Percentiles rank a stretch among this genome's conserved stretches.
These are phyloP conservation scores for Vinca minor DNA, from an alignment of 257 asterid species.

Conservation along the genomic window DNA sequence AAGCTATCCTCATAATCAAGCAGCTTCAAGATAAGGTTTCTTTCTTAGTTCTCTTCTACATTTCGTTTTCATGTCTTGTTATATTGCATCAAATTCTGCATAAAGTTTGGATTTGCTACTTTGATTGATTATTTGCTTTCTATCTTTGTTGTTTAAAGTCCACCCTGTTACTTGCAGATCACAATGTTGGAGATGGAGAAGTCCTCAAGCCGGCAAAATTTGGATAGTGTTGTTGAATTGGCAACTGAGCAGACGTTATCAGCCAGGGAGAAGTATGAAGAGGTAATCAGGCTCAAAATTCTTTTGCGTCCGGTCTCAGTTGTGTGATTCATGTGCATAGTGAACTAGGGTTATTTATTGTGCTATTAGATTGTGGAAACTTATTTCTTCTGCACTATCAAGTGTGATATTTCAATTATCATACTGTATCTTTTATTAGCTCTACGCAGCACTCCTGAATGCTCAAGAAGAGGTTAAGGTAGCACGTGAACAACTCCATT, in stretches of 20 bases:
- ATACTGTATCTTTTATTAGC: slow-evolving; percentile 36
- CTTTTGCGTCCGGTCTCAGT: slow-evolving; percentile 11
- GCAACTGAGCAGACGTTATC: slow-evolving; percentile 55
- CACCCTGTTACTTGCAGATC: slow-evolving; percentile 37
- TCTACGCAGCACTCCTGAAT: slow-evolving; percentile 50
- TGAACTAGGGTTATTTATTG: not conserved
- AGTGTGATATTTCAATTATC: not conserved
- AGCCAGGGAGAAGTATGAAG: slow-evolving; percentile 58
- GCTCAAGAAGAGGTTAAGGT: slow-evolving; percentile 54
- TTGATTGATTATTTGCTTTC: slow-evolving; percentile 5
- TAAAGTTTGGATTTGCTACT: not conserved
- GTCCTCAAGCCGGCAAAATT: slow-evolving; percentile 65
- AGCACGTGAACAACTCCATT: slow-evolving; percentile 50
- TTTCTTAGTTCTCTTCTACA: not conserved
- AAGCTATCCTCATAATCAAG: slow-evolving; percentile 65
- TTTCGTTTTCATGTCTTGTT: slow-evolving; percentile 16
- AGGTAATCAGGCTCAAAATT: slow-evolving; percentile 38
- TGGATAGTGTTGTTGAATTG: slow-evolving; percentile 48
- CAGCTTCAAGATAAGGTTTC: slow-evolving; percentile 85
- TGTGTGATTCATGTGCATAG: not conserved
- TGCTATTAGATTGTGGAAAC: not conserved
- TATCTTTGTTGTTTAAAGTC: not conserved
- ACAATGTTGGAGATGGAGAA: slow-evolving; percentile 68
- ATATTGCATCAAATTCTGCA: not conserved
- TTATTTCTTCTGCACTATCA: not conserved